Conservation (phyloP, 371 early-diverging fungal species). For the Mortierella sp. region DNA sequence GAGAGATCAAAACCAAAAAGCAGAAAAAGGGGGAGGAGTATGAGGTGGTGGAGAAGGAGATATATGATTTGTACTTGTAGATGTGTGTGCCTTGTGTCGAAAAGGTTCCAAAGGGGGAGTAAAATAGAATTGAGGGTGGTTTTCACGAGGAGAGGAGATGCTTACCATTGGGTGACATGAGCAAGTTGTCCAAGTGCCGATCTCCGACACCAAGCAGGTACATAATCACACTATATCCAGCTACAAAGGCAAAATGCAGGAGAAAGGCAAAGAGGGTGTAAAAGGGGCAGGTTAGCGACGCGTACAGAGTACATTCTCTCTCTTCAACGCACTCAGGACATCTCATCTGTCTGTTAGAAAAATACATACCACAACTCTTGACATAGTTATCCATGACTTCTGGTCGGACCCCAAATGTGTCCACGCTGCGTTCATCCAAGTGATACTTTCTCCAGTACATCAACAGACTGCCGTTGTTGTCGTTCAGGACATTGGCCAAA, state of each 20-base stretch:
- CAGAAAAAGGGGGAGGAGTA: neutral
- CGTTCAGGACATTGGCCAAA: conserved; percentile 90
- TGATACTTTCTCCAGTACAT: conserved; percentile 81
- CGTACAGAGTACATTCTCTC: neutral
- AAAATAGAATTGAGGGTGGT: neutral
- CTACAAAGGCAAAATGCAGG: conserved; percentile 59
- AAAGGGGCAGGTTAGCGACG: neutral
- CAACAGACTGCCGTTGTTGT: conserved; percentile 87
- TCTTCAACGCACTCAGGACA: too few relatives aligned
- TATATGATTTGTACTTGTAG: neutral
- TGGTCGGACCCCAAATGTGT: conserved; percentile 78
- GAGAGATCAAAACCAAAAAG: conserved; percentile 7
- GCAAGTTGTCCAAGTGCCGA: conserved; percentile 96
- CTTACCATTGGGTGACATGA: conserved; percentile 88
- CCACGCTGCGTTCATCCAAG: conserved; percentile 70
- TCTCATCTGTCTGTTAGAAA: too few relatives aligned
- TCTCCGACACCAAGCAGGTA: conserved; percentile 99
- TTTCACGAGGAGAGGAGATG: neutral
- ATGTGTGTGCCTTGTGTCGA: too few relatives aligned
- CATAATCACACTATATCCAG: conserved; percentile 98
- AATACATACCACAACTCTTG: conserved; percentile 86
- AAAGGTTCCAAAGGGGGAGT: neutral
- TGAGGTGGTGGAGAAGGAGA: neutral
- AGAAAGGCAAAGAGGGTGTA: neutral
- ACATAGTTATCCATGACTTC: conserved; percentile 95